These are phyloP conservation scores for Thielaviopsis ethacetica DNA, from an alignment of 2,329 filamentous ascomycete species.

Conservation along the genomic window DNA sequence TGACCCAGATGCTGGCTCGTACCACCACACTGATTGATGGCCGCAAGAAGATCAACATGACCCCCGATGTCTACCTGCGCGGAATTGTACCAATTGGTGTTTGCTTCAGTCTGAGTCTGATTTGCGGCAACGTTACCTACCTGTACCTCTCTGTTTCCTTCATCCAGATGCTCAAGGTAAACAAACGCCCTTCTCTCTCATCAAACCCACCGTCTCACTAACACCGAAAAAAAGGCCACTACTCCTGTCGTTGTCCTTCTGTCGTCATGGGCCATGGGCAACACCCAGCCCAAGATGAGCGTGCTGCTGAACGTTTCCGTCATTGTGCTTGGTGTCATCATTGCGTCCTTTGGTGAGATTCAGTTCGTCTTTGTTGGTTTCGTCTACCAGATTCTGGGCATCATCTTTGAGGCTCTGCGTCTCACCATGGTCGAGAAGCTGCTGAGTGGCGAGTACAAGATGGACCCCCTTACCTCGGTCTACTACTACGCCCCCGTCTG, in stretches of 20 bases:
- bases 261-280: conserved; percentile 73
- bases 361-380: conserved; percentile 73
- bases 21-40: conserved; percentile 84
- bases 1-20: conserved; percentile 85
- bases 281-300: conserved; percentile 69
- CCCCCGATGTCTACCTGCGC: conserved; percentile 75
- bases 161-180: conserved; percentile 86
- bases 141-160: conserved; percentile 91
- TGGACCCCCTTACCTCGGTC: conserved; percentile 75
- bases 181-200: conserved; percentile 27
- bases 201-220: neutral
- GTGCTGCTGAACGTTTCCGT: conserved; percentile 84
- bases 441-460: conserved; percentile 75
- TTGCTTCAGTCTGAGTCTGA: conserved; percentile 91
- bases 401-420: conserved; percentile 67
- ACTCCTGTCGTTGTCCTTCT: conserved; percentile 87
- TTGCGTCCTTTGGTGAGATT: conserved; percentile 91
- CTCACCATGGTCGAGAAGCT: conserved; percentile 74
- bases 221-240: conserved; percentile 46
- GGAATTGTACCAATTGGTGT: conserved; percentile 89
- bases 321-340: conserved; percentile 87
- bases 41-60: conserved; percentile 95
- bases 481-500: conserved; percentile 84
- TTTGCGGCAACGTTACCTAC: conserved; percentile 92
- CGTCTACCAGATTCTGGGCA: conserved; percentile 61